Evolutionary conservation across 1,284 basidiomycete species (phyloP).

Genomic region (Lentinula novae-zelandiae): DNA sequence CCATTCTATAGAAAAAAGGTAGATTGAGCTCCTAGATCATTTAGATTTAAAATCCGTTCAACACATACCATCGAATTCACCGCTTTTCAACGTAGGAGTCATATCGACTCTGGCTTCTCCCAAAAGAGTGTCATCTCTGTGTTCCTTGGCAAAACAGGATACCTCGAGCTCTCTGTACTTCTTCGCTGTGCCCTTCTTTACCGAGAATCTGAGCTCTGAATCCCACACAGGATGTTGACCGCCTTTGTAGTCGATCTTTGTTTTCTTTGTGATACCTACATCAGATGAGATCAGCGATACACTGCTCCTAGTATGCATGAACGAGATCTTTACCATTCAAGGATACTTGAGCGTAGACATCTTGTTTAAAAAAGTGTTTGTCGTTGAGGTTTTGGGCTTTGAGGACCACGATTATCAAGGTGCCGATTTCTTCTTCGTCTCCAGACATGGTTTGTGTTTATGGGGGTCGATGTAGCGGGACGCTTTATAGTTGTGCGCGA

Average conservation of each 20-base stretch:
- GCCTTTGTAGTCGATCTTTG: slow-evolving; percentile 62
- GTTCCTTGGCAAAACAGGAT: slow-evolving; percentile 63
- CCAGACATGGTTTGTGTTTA: slow-evolving; percentile 7
- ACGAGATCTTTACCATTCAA: slow-evolving; percentile 35
- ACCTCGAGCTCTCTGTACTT: slow-evolving; percentile 57
- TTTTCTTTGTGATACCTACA: slow-evolving; percentile 49
- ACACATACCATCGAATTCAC: slow-evolving; percentile 70
- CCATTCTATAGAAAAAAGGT: slow-evolving; percentile 50
- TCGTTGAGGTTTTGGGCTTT: slow-evolving; percentile 71
- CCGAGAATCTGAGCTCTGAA: slow-evolving; percentile 60
- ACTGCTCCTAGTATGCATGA: not conserved
- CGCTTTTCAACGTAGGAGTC: slow-evolving; percentile 58
- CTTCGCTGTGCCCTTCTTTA: slow-evolving; percentile 42
- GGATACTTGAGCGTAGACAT: slow-evolving; percentile 55
- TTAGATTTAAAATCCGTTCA: not conserved
- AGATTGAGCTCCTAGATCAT: not conserved
- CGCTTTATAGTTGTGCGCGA: not conserved
- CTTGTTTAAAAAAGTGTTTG: slow-evolving; percentile 76
- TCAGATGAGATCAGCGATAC: slow-evolving; percentile 3
- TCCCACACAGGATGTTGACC: slow-evolving; percentile 80
- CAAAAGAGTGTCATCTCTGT: slow-evolving; percentile 53
- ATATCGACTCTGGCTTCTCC: slow-evolving; percentile 65
- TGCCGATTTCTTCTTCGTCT: slow-evolving; percentile 48
- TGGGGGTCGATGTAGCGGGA: not conserved
- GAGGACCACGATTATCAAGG: slow-evolving; percentile 68